These are phyloP conservation scores for Trametes cingulata DNA, from an alignment of 768 basidiomycete genomes.

Conservation along the genomic window DNA sequence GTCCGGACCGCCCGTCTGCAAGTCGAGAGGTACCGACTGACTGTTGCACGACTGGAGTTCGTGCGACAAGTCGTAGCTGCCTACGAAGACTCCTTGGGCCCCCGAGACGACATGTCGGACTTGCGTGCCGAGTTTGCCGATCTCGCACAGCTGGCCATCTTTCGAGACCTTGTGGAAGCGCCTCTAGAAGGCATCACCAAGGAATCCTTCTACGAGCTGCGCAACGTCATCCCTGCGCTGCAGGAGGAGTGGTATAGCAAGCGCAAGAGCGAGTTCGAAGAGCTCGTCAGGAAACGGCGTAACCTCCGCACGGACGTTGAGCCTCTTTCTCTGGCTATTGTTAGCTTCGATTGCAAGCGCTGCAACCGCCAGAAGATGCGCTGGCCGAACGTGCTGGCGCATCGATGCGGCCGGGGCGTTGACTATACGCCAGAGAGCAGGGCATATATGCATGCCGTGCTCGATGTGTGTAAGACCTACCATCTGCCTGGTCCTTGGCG, in stretches of 20 bases:
- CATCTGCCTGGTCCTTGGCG: neutral
- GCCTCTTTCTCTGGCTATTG: neutral
- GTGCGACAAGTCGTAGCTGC: neutral
- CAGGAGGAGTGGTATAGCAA: neutral
- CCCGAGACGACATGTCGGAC: neutral
- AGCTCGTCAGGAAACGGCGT: neutral
- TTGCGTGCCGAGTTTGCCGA: neutral
- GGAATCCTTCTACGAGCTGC: neutral
- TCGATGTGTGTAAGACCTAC: neutral
- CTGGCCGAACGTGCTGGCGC: neutral
- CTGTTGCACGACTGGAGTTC: neutral
- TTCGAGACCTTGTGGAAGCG: neutral
- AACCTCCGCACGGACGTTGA: neutral
- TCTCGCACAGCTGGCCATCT: neutral
- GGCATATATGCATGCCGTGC: neutral
- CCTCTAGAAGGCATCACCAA: neutral
- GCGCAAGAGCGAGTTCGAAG: neutral
- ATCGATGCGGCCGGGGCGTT: neutral
- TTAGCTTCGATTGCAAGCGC: neutral
- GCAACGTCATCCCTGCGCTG: neutral
- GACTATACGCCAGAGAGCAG: neutral
- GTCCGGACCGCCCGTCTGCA: no score
- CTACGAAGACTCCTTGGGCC: neutral
- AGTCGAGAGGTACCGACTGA: no score
- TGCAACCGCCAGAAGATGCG: neutral